Evolutionary conservation across 1,284 basidiomycete species (phyloP), one percentile per base, ranked within the genome.

Genomic region (Chiua sp.): DNA sequence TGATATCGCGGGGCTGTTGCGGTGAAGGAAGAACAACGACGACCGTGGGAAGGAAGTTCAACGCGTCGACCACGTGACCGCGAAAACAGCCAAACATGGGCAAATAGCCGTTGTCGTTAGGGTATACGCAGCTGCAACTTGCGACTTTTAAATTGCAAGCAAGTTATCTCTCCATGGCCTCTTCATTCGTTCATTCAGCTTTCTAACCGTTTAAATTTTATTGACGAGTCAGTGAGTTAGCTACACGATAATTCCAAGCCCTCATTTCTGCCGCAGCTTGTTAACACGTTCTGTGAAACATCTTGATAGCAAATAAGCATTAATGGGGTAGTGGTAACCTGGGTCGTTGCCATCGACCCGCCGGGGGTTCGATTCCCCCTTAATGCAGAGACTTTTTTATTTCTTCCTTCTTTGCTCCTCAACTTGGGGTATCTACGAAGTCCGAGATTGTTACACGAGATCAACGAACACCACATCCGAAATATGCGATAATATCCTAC

Each of bases 311-410:
- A 71, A 73, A 72, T 83, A 82, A 87, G 69, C 62, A 60, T 69
- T 69, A 69, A 69, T 69, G 68, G 68, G 68, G 68, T 69, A 69
- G 68, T 69, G 68, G 68, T 69, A 69, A 69, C 68, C 68, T 69
- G 68, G 68, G 68, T 69, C 68, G 68, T 69, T 70, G 68, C 68
- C 68, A 69, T 70, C 82, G 81, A 86, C 85, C 86, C 86, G 86
- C 86, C 85, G 86, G 84, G 86, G 82, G 86, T 88, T 88, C 86
- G 84, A 89, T 88, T 88, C 86, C 85, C 86, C 68, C 85, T 88
- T 56, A 59, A 59, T 57, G 55, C 55, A 59, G 4, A 30, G 20
- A 18, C 13, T 16, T 22, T 32, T 51, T 26, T 44, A 30, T 33
- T 44, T 87, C 11, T 51, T 32, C 10, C 10, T 10, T 32, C 30